Base-by-base conservation (phyloP, 1,284 basidiomycete species). In the Ceratobasidium sp. region DNA sequence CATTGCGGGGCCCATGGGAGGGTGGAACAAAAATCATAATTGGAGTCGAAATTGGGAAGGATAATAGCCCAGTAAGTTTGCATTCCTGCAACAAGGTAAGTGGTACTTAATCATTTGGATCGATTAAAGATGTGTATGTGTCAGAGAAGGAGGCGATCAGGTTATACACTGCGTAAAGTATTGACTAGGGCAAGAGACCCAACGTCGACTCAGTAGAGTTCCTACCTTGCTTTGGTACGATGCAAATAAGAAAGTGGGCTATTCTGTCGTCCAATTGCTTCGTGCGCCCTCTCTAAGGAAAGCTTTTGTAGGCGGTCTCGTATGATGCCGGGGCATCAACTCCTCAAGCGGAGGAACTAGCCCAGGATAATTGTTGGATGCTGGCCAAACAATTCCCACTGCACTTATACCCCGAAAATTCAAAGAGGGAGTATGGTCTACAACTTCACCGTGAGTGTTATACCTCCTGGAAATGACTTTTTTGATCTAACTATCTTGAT, bases 41-140 rank as follows among this genome's bases (percentile, higher is more conserved):
- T 31, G 65, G 65, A 9, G 45, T 67, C 7, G 65, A 67, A 11
- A 67, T 67, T 14, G 65, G 65, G 7, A 29, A 50, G 11, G 54
- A 50, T 15, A 31, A 50, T 24, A 67, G 51, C 19, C 50, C 50
- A 4, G 65, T 67, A 0, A 54, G 50, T 1, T 24, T 14, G n/a
- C 51, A 11, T 22, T 54, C 22, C n/a, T 67, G 2, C 19, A 47
- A 6, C 41, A 24, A 22, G 59, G 59, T 17, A 11, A 27, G 41
- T 2, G 9, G 48, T n/a, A 19, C 19, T 41, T 11, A 3, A 7
- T 11, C 19, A 27, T 2, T 33, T 22, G 1, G 22, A 24, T 7
- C 31, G 15, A 11, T 5, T 41, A 11, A 41, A 41, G n/a, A n/a
- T n/a, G 36, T 41, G 4, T 11, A 41, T 11, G 36, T 11, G 36